A percentile compares a stretch with the other conserved stretches of the same genome.
phyloP scores from a whole-genome alignment of 2,329 filamentous ascomycete species.

The Neopestalotiopsis sp. region DNA sequence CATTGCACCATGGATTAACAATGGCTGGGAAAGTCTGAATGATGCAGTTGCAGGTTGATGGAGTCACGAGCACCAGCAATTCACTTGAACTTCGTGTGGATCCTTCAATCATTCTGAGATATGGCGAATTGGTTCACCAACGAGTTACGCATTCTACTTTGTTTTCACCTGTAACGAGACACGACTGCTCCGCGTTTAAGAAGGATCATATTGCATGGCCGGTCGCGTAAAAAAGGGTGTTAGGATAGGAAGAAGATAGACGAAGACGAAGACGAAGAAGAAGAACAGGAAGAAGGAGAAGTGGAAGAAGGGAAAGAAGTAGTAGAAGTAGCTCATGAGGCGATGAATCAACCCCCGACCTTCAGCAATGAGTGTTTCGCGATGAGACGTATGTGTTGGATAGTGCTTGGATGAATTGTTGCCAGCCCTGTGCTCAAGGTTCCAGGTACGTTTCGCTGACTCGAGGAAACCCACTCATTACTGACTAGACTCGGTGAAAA shows the following conservation, averaged over 20 bases:
- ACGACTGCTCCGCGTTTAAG: not conserved
- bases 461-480: no score
- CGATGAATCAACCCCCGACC: no score
- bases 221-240: not conserved
- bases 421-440: no score
- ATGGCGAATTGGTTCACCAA: not conserved
- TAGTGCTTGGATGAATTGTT: no score
- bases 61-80: not conserved
- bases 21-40: slow-evolving; percentile 68
- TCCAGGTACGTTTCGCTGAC: no score
- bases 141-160: not conserved
- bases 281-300: no score
- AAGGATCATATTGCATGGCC: not conserved
- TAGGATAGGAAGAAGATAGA: not conserved
- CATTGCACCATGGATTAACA: slow-evolving; percentile 78
- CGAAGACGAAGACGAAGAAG: no score
- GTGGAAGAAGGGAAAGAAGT: no score
- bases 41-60: slow-evolving; percentile 39
- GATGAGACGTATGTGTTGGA: no score
- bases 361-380: no score
- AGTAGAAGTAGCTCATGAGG: no score
- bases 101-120: not conserved
- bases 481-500: no score
- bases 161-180: not conserved
- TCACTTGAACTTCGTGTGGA: not conserved